These are phyloP conservation scores for Clarireedia paspali DNA, from an alignment of 2,329 filamentous ascomycete species.

Conservation along the genomic window DNA sequence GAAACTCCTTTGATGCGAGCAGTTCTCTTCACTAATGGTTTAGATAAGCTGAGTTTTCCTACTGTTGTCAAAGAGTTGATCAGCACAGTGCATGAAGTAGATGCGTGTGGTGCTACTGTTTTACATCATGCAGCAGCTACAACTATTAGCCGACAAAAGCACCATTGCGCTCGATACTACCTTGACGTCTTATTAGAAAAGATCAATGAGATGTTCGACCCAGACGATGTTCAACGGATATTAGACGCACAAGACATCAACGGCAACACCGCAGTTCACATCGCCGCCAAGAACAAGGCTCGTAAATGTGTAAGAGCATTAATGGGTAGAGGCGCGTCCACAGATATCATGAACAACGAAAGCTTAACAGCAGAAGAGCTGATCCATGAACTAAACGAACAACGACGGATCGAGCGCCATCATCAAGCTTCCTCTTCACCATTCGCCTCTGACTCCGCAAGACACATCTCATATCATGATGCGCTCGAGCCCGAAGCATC, in stretches of 20 bases:
- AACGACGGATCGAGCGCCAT: constrained; percentile 38
- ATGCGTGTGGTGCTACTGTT: constrained; percentile 76
- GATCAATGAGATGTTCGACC: constrained; percentile 69
- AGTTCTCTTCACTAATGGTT: constrained; percentile 95
- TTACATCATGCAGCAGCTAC: constrained; percentile 92
- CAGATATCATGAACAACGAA: constrained; percentile 73
- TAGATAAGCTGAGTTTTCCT: constrained; percentile 86
- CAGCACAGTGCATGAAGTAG: constrained; percentile 70
- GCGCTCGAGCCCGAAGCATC: constrained; percentile 11
- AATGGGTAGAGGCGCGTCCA: constrained; percentile 71
- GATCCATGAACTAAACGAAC: constrained; percentile 67
- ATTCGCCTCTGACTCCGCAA: constrained; percentile 54
- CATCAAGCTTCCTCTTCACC: constrained; percentile 68
- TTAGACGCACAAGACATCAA: constrained; percentile 77
- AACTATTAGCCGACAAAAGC: constrained; percentile 75
- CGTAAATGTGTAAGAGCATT: constrained; percentile 81
- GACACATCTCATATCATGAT: constrained; percentile 45
- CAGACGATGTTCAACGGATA: constrained; percentile 67
- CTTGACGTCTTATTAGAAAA: constrained; percentile 85
- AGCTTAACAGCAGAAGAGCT: constrained; percentile 80
- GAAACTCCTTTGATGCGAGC: constrained; percentile 94
- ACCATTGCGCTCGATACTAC: constrained; percentile 86
- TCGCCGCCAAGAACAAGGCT: constrained; percentile 73
- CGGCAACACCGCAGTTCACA: constrained; percentile 77
- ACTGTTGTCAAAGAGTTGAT: constrained; percentile 76